Conservation (phyloP, 2,329 filamentous ascomycete genomes). For the Alternaria triticina region DNA sequence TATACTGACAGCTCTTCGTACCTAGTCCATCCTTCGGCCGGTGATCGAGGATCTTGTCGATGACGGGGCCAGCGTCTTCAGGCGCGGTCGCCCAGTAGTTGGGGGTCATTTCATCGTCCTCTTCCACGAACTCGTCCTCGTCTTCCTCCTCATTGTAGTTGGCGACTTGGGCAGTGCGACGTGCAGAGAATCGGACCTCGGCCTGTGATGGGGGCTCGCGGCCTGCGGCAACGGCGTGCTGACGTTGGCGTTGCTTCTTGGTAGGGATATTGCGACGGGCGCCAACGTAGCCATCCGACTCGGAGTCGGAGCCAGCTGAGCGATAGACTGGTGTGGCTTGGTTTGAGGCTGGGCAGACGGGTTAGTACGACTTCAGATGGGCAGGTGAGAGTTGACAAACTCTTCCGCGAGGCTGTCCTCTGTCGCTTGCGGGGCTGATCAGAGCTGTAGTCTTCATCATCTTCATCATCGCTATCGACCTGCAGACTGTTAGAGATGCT, state of each 20-base stretch:
- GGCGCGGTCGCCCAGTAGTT: constrained; percentile 73
- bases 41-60: constrained; percentile 91
- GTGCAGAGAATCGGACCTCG: constrained; percentile 90
- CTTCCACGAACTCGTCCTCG: constrained; percentile 62
- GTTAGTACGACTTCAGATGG: constrained; percentile 45
- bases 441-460: constrained; percentile 71
- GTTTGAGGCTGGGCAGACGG: constrained; percentile 61
- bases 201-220: constrained; percentile 68
- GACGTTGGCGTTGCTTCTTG: constrained; percentile 78
- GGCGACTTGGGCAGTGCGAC: constrained; percentile 77
- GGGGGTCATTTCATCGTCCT: constrained; percentile 68
- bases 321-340: constrained; percentile 56
- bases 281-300: constrained; percentile 74
- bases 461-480: constrained; percentile 69
- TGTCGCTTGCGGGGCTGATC: constrained; percentile 68
- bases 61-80: constrained; percentile 81
- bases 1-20: constrained; percentile 25
- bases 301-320: constrained; percentile 68
- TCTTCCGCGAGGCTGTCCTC: constrained; percentile 67
- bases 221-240: constrained; percentile 68
- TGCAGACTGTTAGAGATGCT: constrained; percentile 38
- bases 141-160: constrained; percentile 72
- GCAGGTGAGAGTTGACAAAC: constrained; percentile 54
- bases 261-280: constrained; percentile 69
- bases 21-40: constrained; percentile 70